Base-by-base conservation (phyloP, 805 yeast species). In the Ogataea paraovalis region DNA sequence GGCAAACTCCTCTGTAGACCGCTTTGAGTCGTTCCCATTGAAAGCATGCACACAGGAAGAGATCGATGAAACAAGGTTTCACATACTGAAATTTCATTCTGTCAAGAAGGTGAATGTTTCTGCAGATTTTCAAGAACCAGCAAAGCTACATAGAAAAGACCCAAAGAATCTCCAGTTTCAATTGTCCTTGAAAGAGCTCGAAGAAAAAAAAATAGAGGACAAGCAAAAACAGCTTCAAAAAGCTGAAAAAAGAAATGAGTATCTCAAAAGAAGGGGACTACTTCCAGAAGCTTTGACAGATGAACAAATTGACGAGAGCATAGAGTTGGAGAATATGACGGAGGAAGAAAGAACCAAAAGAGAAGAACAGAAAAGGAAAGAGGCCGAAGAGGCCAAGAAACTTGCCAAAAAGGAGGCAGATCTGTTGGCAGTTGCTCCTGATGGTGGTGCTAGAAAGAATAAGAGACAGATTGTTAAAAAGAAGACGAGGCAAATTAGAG, bases 161-260 rank as follows among this genome's bases (percentile, higher is more conserved):
- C 97, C 99, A 1, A 80, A 89, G 60, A 87, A 88, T 62, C 72
- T 92, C 61, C 97, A 91, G 64, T 87, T 87, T 61, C 95, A 89
- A 65, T 71, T 89, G 56, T 82, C 91, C 2, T 69, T 90, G 57
- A 81, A 84, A 48, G 94, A 87, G 61, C 77, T 86, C 55, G 92
- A 85, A 44, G 78, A 75, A 44, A 76, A 83, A 58, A 78, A 74
- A 59, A 70, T 66, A 45, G 82, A 79, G 55, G 70, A 71, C 46
- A 61, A 62, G 55, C 76, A 60, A 64, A 71, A 61, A 54, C 71
- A 61, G 66, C 67, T 55, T 34, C 21, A 44, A 80, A 78, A 64
- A 61, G 66, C 48, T 46, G 64, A 61, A 74, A 59, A 68, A 68
- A 61, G 67, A 68, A 54, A 70, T 66, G 60, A 68, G 60, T 60